Percentiles rank a stretch among this genome's conserved stretches.
Conservation (phyloP, 2,329 filamentous ascomycete species). For the Fusarium illudens region DNA sequence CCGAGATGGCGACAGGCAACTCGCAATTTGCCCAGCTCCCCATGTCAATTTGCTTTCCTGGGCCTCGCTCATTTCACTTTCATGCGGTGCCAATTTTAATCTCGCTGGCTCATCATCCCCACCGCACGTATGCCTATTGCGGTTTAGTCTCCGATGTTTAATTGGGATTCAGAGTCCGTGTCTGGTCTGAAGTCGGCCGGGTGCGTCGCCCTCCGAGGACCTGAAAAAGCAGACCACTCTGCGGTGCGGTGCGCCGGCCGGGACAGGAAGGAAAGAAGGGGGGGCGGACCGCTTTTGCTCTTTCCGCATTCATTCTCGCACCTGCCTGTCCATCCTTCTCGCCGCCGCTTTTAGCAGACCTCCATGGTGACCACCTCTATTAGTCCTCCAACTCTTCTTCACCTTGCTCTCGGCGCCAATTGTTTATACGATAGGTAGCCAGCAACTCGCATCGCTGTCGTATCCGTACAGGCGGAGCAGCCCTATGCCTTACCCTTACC, state of each 20-base stretch:
- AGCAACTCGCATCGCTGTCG: conserved; percentile 12
- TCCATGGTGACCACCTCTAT: not conserved
- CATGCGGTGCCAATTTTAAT: conserved; percentile 9
- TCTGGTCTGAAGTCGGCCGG: conserved; percentile 16
- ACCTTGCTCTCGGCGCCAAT: not conserved
- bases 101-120: not conserved
- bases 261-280: not conserved
- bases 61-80: conserved; percentile 14
- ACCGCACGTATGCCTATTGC: not conserved
- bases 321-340: not conserved
- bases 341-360: not conserved
- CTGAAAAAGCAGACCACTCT: conserved; percentile 33
- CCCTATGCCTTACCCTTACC: conserved; percentile 10
- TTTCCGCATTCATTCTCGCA: not conserved
- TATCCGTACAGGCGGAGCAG: conserved; percentile 27
- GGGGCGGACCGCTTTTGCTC: not conserved
- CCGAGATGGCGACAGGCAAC: conserved; percentile 22
- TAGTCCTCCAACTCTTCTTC: not conserved
- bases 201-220: conserved; percentile 22
- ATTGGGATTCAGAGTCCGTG: not conserved
- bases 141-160: conserved; percentile 29
- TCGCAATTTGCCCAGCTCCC: not conserved
- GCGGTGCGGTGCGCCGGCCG: not conserved
- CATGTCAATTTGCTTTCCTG: conserved; percentile 9
- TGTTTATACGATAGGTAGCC: not conserved